Evolutionary conservation across 129 eudicot species (phyloP).

Genomic region (Tanacetum coccineum): DNA sequence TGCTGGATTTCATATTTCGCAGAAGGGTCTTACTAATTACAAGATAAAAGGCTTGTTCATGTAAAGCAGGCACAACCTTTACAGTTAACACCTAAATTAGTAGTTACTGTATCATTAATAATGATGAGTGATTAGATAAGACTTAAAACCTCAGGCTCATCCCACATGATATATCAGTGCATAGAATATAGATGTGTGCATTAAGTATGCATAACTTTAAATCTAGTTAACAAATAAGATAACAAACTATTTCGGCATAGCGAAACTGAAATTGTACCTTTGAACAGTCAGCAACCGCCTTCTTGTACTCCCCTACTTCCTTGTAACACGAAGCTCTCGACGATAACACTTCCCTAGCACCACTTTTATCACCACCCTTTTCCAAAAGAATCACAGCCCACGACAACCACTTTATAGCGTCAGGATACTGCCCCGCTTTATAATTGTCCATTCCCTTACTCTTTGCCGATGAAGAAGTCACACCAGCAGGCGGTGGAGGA

Average conservation of each 20-base stretch:
- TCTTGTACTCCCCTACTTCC: constrained; percentile 98
- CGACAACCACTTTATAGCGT: constrained; percentile 96
- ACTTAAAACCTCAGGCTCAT: background rate
- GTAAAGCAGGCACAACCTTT: background rate
- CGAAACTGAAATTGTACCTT: constrained; percentile 50
- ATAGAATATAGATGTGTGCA: no score
- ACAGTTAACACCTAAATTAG: background rate
- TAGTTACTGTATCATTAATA: background rate
- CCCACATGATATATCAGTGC: background rate
- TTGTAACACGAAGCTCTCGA: constrained; percentile 90
- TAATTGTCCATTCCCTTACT: constrained; percentile 90
- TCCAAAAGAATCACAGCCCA: constrained; percentile 90
- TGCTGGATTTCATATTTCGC: background rate
- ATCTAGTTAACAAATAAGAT: background rate
- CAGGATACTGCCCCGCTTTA: constrained; percentile 91
- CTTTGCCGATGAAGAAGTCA: constrained; percentile 71
- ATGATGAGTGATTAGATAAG: background rate
- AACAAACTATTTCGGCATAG: background rate
- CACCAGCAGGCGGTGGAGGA: constrained; percentile 96
- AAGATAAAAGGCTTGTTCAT: background rate
- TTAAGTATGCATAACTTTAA: background rate
- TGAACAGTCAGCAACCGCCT: constrained; percentile 98
- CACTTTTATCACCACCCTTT: constrained; percentile 57
- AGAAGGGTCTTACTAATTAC: background rate
- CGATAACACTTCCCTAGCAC: constrained; percentile 60